A percentile compares a stretch with the other conserved stretches of the same genome.
These are phyloP conservation scores for Alternaria ethzedia DNA, from an alignment of 2,329 filamentous ascomycete genomes.

Conservation along the genomic window DNA sequence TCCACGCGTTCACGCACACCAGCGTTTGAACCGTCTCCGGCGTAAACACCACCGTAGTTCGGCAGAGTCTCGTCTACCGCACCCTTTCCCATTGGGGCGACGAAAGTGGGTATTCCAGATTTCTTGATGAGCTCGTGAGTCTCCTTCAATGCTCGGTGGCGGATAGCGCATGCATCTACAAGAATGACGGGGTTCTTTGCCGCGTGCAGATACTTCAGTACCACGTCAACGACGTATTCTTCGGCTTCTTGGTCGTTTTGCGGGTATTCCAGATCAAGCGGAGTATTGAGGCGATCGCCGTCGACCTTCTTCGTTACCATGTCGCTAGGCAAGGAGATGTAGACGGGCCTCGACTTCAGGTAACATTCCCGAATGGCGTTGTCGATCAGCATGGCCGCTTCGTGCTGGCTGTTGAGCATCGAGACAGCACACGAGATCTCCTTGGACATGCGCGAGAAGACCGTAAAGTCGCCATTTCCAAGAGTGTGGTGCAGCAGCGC, in stretches of 20 bases:
- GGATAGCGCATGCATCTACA: conserved; percentile 82
- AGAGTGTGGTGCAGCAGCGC: conserved; percentile 56
- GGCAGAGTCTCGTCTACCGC: conserved; percentile 77
- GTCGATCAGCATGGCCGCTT: conserved; percentile 78
- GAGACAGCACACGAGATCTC: conserved; percentile 74
- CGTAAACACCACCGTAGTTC: conserved; percentile 85
- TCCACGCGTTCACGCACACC: conserved; percentile 70
- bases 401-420: conserved; percentile 71
- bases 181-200: conserved; percentile 80
- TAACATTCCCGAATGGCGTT: conserved; percentile 77
- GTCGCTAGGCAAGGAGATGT: conserved; percentile 82
- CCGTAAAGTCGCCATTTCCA: conserved; percentile 73
- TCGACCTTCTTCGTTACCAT: conserved; percentile 79
- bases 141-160: conserved; percentile 75
- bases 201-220: conserved; percentile 73
- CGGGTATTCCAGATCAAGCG: conserved; percentile 70
- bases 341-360: conserved; percentile 77
- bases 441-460: conserved; percentile 79
- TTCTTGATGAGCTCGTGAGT: conserved; percentile 75
- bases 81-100: conserved; percentile 90
- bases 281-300: conserved; percentile 71
- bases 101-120: conserved; percentile 79
- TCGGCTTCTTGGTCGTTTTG: conserved; percentile 74
- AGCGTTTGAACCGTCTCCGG: conserved; percentile 74
- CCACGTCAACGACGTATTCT: conserved; percentile 80